Percentiles rank a stretch among this genome's conserved stretches.
Evolutionary conservation across 768 basidiomycete species (phyloP).

Genomic region (Naematelia encephala): DNA sequence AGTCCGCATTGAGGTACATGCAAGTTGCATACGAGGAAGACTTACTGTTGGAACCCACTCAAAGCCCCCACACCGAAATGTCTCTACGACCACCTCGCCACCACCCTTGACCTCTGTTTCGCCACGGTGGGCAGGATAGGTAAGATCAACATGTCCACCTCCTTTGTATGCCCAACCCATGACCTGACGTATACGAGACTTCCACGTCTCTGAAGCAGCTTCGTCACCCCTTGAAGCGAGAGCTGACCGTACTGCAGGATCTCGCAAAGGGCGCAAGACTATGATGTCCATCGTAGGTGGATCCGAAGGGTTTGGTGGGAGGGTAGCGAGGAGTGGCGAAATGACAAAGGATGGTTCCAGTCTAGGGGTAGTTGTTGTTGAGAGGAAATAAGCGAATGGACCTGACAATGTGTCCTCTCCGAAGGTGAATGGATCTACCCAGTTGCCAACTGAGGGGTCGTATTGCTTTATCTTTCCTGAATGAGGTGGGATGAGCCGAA

Average conservation of each 20-base stretch:
- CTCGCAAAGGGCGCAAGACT: constrained; percentile 63
- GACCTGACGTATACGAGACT: constrained; percentile 57
- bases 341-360: constrained; percentile 80
- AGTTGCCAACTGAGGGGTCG: constrained; percentile 54
- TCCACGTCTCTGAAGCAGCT: constrained; percentile 31
- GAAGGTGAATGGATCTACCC: constrained; percentile 35
- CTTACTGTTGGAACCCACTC: constrained; percentile 75
- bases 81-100: constrained; percentile 63
- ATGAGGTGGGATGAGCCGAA: constrained; percentile 58
- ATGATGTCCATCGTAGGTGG: constrained; percentile 66
- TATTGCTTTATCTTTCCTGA: constrained; percentile 59
- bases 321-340: constrained; percentile 59
- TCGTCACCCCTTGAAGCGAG: constrained; percentile 1
- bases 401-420: constrained; percentile 59
- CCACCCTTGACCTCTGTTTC: constrained; percentile 54
- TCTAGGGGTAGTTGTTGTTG: constrained; percentile 77
- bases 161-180: constrained; percentile 70
- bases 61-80: constrained; percentile 73
- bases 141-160: constrained; percentile 66
- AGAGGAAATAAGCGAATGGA: constrained; percentile 81
- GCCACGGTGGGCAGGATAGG: constrained; percentile 54
- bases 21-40: constrained; percentile 14
- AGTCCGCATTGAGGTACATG: neutral
- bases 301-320: constrained; percentile 52
- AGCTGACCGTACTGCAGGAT: constrained; percentile 16